These are phyloP conservation scores for Russula vinacea DNA, from an alignment of 768 basidiomycete genomes.

Conservation along the genomic window DNA sequence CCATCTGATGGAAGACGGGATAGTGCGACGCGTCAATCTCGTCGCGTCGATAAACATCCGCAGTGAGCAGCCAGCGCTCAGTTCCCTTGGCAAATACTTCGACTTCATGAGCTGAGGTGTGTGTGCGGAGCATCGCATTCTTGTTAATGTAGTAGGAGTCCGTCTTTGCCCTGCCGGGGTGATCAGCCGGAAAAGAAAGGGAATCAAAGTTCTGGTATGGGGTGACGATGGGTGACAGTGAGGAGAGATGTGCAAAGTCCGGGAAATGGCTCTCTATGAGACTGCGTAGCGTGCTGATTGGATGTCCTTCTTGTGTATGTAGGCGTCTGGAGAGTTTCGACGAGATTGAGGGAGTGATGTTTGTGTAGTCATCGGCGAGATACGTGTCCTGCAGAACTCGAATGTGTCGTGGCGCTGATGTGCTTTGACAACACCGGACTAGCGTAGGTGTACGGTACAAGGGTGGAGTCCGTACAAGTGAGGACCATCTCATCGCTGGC, in stretches of 20 bases:
- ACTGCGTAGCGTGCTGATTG: slow-evolving; percentile 77
- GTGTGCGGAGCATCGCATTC: slow-evolving; percentile 89
- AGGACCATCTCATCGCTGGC: not conserved
- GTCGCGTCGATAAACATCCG: slow-evolving; percentile 97
- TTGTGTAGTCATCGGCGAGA: slow-evolving; percentile 74
- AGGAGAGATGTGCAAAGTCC: slow-evolving; percentile 66
- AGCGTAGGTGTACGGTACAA: not conserved
- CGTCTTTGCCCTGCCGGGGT: slow-evolving; percentile 84
- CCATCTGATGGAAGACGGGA: slow-evolving; percentile 98
- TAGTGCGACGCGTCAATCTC: slow-evolving; percentile 97
- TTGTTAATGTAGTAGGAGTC: slow-evolving; percentile 97
- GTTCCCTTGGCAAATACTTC: slow-evolving; percentile 77
- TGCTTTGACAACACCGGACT: not conserved
- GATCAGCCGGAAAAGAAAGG: slow-evolving; percentile 88
- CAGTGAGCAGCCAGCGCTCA: slow-evolving; percentile 85
- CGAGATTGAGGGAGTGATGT: slow-evolving; percentile 81
- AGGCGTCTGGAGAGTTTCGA: slow-evolving; percentile 74
- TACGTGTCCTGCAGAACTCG: slow-evolving; percentile 65
- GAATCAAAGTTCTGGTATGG: slow-evolving; percentile 95
- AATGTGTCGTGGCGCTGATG: slow-evolving; percentile 33
- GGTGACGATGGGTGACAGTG: slow-evolving; percentile 85
- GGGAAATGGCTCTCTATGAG: slow-evolving; percentile 85
- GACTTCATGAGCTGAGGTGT: slow-evolving; percentile 98
- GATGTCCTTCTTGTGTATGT: slow-evolving; percentile 75
- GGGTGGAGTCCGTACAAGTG: not conserved